A percentile compares a stretch with the other conserved stretches of the same genome.
Evolutionary conservation across 1,284 basidiomycete genomes (phyloP).

Genomic region (Thelephora terrestris): DNA sequence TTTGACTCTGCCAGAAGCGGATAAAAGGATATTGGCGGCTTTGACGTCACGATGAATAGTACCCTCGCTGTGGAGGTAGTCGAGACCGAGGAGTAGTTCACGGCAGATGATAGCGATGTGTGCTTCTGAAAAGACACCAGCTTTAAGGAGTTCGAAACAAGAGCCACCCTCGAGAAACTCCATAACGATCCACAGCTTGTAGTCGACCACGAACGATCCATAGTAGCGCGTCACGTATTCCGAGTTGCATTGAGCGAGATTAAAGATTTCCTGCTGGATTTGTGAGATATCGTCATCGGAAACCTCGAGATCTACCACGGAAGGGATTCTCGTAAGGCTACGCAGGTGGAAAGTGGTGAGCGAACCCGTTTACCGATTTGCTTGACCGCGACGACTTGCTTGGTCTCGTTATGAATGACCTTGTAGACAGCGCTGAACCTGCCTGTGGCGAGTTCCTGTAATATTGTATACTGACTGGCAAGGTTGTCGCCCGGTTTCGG

Average conservation of each 20-base stretch:
- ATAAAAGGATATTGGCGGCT: constrained; percentile 91
- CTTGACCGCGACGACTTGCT: constrained; percentile 95
- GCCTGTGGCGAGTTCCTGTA: constrained; percentile 96
- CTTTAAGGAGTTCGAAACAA: constrained; percentile 90
- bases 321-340: neutral
- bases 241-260: constrained; percentile 91
- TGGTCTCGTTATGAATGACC: constrained; percentile 88
- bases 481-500: constrained; percentile 70
- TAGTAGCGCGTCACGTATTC: constrained; percentile 96
- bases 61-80: constrained; percentile 89
- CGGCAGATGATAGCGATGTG: constrained; percentile 94
- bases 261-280: constrained; percentile 97
- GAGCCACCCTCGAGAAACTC: constrained; percentile 98
- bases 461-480: constrained; percentile 81
- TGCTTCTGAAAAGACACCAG: constrained; percentile 81
- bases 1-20: constrained; percentile 87
- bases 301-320: constrained; percentile 75
- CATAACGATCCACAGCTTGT: constrained; percentile 99
- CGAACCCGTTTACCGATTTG: constrained; percentile 74
- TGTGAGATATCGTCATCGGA: constrained; percentile 94
- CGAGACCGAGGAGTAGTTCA: constrained; percentile 88
- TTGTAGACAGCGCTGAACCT: constrained; percentile 97
- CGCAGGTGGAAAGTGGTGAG: neutral
- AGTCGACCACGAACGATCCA: constrained; percentile 92
- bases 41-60: constrained; percentile 99